Conservation (phyloP, 2,329 filamentous ascomycete species). For the Ophiosphaerella korrae region DNA sequence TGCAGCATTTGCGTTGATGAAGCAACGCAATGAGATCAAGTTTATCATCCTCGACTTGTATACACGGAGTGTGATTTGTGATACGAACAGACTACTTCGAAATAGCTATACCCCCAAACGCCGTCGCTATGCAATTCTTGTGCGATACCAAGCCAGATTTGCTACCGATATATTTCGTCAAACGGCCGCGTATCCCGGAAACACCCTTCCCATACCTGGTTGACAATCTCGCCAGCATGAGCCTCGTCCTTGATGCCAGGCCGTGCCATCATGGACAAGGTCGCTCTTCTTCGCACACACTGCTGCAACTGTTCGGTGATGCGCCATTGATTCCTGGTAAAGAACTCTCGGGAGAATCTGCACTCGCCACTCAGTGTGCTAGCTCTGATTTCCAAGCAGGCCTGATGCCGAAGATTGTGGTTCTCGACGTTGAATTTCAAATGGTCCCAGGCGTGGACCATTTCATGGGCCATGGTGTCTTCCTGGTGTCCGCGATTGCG, state of each 20-base stretch:
- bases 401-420: conserved; percentile 81
- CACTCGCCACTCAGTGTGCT: conserved; percentile 94
- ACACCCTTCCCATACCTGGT: conserved; percentile 98
- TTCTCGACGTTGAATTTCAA: conserved; percentile 89
- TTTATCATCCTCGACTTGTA: not conserved
- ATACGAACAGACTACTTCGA: not conserved
- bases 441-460: conserved; percentile 97
- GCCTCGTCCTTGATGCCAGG: conserved; percentile 83
- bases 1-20: conserved; percentile 15
- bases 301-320: conserved; percentile 92
- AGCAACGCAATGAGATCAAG: conserved; percentile 17
- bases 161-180: conserved; percentile 87
- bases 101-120: conserved; percentile 6
- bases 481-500: conserved; percentile 80
- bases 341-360: conserved; percentile 84
- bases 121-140: conserved; percentile 21
- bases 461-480: conserved; percentile 94
- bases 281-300: conserved; percentile 82
- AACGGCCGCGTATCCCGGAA: conserved; percentile 94
- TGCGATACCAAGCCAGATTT: too few species aligned
- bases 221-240: conserved; percentile 85
- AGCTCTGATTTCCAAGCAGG: conserved; percentile 95
- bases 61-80: conserved; percentile 21
- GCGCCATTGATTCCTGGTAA: conserved; percentile 82
- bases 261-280: conserved; percentile 76